Base-by-base conservation (phyloP, 1,139 yeast species). In the Kodamaea sp. region DNA sequence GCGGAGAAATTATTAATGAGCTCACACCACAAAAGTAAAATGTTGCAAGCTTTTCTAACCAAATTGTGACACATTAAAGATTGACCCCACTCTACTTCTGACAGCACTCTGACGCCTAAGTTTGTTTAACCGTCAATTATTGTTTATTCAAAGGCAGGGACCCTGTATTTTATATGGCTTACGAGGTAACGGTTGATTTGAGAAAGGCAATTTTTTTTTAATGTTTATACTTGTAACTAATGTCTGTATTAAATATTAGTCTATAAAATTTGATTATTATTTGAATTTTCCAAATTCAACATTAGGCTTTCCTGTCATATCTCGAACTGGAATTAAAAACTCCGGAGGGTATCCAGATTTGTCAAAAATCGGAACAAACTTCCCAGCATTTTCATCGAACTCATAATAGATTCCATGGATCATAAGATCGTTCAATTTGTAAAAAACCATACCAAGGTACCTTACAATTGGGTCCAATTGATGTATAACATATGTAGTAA, bases 371-470 rank as follows among this genome's bases (percentile, higher is more conserved):
- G 70, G 63, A 11, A 43, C 45, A 39, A 63, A 49, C 23, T 44
- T 38, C 2, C 38, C 42, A 4, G 33, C 40, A 6, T 36, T 34
- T 7, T 26, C 36, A 29, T 40, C 40, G 25, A 39, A 42, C 38
- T 64, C 60, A 48, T 60, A 67, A 42, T 63, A 63, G 25, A 67
- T 58, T 4, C 73, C 73, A 48, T 67, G 71, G 34, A 67, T 53
- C 67, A 65, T 62, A 27, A 67, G 47, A 34, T 41, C 56, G 24
- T 63, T 64, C 40, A 67, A 49, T 10, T 55, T 48, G 8, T 34
- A 40, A 37, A 66, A 63, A 11, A 63, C 52, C 34, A 39, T 41
- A 4, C 54, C 45, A 29, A 67, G 46, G 43, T 60, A 67, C 15
- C 47, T 36, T 5, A 61, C 57, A 2, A 67, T 56, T 3, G 72